phyloP scores from a whole-genome alignment of 2,329 filamentous ascomycete species.

The Diplodia corticola region DNA sequence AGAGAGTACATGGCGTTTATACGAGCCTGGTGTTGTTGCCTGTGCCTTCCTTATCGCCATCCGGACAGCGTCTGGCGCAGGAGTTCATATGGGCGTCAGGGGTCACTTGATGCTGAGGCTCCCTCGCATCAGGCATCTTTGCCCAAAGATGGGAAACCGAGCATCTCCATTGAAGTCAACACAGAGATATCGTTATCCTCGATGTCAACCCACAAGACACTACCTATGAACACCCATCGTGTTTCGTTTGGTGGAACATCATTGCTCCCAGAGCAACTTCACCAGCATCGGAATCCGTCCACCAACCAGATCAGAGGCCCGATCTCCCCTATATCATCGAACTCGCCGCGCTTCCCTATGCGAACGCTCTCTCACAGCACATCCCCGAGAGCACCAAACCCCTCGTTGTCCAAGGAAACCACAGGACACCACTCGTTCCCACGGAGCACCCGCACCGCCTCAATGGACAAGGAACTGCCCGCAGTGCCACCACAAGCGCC shows the following conservation, averaged over 20 bases:
- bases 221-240: background rate
- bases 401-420: too few species aligned
- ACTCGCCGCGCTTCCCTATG: background rate
- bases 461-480: background rate
- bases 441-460: background rate
- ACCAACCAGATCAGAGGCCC: background rate
- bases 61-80: background rate
- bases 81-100: background rate
- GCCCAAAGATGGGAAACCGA: background rate
- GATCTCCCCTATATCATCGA: background rate
- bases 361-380: background rate
- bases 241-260: slow-evolving; percentile 7
- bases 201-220: background rate
- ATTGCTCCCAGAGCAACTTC: background rate
- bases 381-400: background rate
- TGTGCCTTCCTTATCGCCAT: background rate
- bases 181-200: slow-evolving; percentile 6
- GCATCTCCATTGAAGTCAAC: background rate
- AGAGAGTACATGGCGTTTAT: background rate
- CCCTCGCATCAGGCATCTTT: background rate
- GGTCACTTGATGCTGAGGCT: background rate
- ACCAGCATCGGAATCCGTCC: background rate
- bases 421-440: background rate
- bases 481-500: background rate
- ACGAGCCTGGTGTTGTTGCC: background rate